These are phyloP conservation scores for Linaria vulgaris DNA, from an alignment of 257 asterid genomes.

Conservation along the genomic window DNA sequence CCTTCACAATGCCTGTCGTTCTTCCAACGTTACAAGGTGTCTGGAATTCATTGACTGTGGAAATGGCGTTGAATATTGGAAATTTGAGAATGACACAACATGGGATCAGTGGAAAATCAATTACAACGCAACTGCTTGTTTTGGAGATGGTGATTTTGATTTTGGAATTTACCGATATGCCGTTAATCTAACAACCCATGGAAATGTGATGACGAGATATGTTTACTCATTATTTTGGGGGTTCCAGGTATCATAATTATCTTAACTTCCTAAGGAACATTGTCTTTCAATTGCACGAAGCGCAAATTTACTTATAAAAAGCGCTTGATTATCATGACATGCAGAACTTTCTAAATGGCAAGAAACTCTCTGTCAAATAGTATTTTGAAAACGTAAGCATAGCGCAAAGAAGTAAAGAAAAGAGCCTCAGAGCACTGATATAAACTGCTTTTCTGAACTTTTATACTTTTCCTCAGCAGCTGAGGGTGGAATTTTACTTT, in stretches of 20 bases:
- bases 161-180: slow-evolving; percentile 68
- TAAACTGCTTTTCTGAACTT: no score
- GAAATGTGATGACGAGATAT: slow-evolving; percentile 53
- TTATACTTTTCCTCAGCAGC: no score
- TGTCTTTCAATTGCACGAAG: no score
- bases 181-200: slow-evolving; percentile 58
- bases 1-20: slow-evolving; percentile 67
- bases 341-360: no score
- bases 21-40: slow-evolving; percentile 38
- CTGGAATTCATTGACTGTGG: slow-evolving; percentile 68
- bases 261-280: no score
- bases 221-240: slow-evolving; percentile 92
- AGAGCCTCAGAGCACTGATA: no score
- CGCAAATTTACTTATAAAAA: no score
- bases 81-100: slow-evolving; percentile 20
- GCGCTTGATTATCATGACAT: no score
- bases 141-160: slow-evolving; percentile 44
- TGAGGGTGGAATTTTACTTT: no score
- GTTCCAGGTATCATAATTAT: slow-evolving; percentile 68
- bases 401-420: no score
- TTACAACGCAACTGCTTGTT: slow-evolving; percentile 62
- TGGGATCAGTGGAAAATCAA: slow-evolving; percentile 62
- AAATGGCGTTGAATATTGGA: slow-evolving; percentile 31
- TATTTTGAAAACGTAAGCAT: no score
- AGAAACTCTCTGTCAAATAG: no score